A percentile compares a stretch with the other conserved stretches of the same genome.
Conservation (phyloP, 2,329 filamentous ascomycete genomes). For the Trichoderma atroviride region DNA sequence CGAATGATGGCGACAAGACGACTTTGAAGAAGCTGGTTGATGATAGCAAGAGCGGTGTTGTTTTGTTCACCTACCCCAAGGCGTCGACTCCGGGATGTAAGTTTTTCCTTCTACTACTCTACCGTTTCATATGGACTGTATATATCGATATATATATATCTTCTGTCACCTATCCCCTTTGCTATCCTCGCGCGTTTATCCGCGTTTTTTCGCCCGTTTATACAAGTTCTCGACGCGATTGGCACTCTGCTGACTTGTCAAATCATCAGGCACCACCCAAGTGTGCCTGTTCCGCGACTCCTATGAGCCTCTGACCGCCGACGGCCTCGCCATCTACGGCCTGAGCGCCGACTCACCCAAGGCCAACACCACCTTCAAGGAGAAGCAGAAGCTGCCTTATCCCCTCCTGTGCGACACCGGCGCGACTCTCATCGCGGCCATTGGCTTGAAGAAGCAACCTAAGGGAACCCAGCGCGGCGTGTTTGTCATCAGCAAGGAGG, state of each 20-base stretch:
- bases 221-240: conserved; percentile 12
- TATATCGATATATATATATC: neutral
- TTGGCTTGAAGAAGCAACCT: conserved; percentile 85
- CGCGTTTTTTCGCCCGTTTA: neutral
- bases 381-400: conserved; percentile 88
- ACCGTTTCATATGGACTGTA: neutral
- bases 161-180: neutral
- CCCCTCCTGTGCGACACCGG: conserved; percentile 81
- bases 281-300: conserved; percentile 90
- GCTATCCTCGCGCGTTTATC: neutral
- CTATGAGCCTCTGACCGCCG: conserved; percentile 73
- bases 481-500: conserved; percentile 80
- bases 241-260: conserved; percentile 9
- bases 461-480: conserved; percentile 84
- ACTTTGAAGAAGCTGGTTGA: conserved; percentile 80
- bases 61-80: conserved; percentile 94
- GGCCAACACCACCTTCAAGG: conserved; percentile 89
- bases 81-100: conserved; percentile 93
- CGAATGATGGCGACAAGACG: conserved; percentile 79
- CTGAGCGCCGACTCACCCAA: conserved; percentile 86
- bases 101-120: conserved; percentile 37
- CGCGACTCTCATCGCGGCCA: conserved; percentile 74
- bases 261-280: conserved; percentile 79
- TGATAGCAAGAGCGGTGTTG: conserved; percentile 81
- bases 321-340: conserved; percentile 85